These are phyloP conservation scores for Aphanomyces stellatus DNA, from an alignment of 352 stramenopile genomes.

Conservation along the genomic window DNA sequence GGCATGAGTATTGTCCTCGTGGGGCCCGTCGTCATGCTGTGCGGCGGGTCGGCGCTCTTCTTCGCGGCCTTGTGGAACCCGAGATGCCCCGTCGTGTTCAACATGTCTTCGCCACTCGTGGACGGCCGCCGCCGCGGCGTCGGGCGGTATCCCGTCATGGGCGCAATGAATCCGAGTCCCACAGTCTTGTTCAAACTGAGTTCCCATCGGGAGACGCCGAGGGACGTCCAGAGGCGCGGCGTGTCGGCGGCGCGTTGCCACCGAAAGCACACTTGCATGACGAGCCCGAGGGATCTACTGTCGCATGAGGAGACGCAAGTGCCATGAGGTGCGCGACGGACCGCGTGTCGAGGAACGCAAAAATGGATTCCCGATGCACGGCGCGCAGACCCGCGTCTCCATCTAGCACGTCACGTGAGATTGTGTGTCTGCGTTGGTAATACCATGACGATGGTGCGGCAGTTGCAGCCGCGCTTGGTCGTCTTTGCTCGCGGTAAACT, in stretches of 20 bases:
- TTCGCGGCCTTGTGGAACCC: not conserved
- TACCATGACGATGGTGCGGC: not conserved
- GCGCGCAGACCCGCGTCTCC: not conserved
- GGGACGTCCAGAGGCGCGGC: slow-evolving; percentile 44
- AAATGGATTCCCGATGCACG: slow-evolving; percentile 36
- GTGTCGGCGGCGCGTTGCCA: slow-evolving; percentile 66
- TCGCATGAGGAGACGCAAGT: not conserved
- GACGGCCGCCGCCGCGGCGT: not conserved
- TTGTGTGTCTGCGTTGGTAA: not conserved
- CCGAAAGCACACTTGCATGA: slow-evolving; percentile 54
- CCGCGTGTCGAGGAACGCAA: slow-evolving; percentile 54
- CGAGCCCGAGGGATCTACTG: slow-evolving; percentile 39
- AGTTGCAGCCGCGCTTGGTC: slow-evolving; percentile 32
- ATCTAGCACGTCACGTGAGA: not conserved
- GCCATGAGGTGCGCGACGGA: not conserved
- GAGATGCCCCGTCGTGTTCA: slow-evolving; percentile 1
- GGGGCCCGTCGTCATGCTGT: not conserved
- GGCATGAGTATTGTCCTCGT: not conserved
- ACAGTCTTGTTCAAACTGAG: slow-evolving; percentile 47
- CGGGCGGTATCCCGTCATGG: slow-evolving; percentile 7
- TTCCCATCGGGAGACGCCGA: slow-evolving; percentile 65
- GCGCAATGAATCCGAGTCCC: slow-evolving; percentile 28
- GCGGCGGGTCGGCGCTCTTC: not conserved
- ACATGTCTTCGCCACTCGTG: not conserved
- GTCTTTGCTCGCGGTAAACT: slow-evolving; percentile 41